A percentile compares a stretch with the other conserved stretches of the same genome.
Conservation (phyloP, 805 yeast genomes). For the Saccharomycopsis amapae region DNA sequence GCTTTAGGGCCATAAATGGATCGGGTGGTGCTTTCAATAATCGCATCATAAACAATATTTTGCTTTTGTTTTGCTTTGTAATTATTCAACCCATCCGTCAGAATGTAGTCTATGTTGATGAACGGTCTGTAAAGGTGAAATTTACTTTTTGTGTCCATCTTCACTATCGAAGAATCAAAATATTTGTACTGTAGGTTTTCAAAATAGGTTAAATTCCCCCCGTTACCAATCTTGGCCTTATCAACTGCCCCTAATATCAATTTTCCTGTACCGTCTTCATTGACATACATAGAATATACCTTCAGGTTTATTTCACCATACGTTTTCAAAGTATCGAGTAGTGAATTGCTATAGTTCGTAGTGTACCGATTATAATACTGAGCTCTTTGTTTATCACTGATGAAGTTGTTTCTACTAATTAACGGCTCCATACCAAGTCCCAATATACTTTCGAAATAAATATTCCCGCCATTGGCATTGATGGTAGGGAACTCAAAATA, state of each 20-base stretch:
- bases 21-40: constrained; percentile 18
- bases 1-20: constrained; percentile 16
- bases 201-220: constrained; percentile 10
- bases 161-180: constrained; percentile 12
- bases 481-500: constrained; percentile 16
- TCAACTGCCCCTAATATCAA: constrained; percentile 18
- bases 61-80: constrained; percentile 2
- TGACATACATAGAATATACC: constrained; percentile 16
- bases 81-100: constrained; percentile 4
- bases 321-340: constrained; percentile 9
- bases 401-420: constrained; percentile 1
- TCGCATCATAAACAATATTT: constrained; percentile 9
- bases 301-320: constrained; percentile 7
- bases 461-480: constrained; percentile 8
- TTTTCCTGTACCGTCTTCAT: constrained; percentile 13
- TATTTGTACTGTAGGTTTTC: constrained; percentile 5
- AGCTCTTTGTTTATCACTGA: constrained; percentile 8
- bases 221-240: constrained; percentile 1
- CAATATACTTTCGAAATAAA: constrained; percentile 11
- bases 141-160: constrained; percentile 5
- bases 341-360: constrained; percentile 1
- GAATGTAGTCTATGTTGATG: constrained; percentile 10
- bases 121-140: constrained; percentile 11
- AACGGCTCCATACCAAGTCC: constrained; percentile 14
- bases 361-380: constrained; percentile 6